A percentile compares a stretch with the other conserved stretches of the same genome.
Conservation (phyloP, 495 filamentous ascomycete species). For the Sporormia fimetaria region DNA sequence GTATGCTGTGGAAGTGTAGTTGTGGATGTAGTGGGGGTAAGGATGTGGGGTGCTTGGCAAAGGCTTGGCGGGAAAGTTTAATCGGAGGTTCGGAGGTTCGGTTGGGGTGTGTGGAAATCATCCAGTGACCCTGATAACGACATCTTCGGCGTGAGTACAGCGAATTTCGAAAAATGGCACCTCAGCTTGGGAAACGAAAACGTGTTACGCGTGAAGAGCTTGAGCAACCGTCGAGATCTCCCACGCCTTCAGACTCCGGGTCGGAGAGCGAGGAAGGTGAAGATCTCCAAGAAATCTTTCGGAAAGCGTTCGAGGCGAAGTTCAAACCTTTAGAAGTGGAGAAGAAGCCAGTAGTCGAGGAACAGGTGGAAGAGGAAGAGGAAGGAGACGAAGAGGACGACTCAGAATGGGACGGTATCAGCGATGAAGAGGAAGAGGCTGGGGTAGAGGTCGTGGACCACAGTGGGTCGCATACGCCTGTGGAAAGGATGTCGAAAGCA, state of each 20-base stretch:
- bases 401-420: slow-evolving; percentile 59
- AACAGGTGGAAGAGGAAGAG: slow-evolving; percentile 24
- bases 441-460: slow-evolving; percentile 58
- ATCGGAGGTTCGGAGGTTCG: too few species aligned
- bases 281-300: slow-evolving; percentile 48
- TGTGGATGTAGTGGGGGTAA: neutral
- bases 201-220: slow-evolving; percentile 6
- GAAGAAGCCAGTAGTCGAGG: slow-evolving; percentile 23
- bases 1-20: neutral
- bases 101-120: too few species aligned
- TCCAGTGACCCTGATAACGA: too few species aligned
- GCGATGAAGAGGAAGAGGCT: slow-evolving; percentile 32
- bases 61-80: too few species aligned
- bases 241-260: slow-evolving; percentile 4
- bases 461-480: slow-evolving; percentile 29
- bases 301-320: slow-evolving; percentile 73
- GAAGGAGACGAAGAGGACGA: slow-evolving; percentile 32
- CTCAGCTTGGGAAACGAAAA: slow-evolving; percentile 16
- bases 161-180: slow-evolving; percentile 10
- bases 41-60: slow-evolving; percentile 1
- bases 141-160: too few species aligned
- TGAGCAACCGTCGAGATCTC: slow-evolving; percentile 1
- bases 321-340: slow-evolving; percentile 55
- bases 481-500: slow-evolving; percentile 37
- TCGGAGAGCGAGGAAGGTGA: slow-evolving; percentile 7